phyloP scores from a whole-genome alignment of 1,139 yeast genomes.

The Suhomyces maxii region DNA sequence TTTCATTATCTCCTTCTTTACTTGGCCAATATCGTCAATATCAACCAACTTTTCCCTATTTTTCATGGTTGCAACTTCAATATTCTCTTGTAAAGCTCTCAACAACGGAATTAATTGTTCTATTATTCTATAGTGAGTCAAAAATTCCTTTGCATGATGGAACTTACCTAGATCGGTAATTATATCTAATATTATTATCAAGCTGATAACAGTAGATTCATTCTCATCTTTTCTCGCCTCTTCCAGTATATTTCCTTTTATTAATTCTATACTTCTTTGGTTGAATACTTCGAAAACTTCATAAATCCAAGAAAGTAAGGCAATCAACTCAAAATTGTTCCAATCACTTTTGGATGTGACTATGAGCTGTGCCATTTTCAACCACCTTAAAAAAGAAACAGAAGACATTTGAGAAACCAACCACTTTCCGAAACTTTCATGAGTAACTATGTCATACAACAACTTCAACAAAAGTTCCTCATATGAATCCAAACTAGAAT shows the following conservation, averaged over 20 bases:
- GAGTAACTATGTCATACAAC: slow-evolving; percentile 13
- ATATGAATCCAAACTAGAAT: slow-evolving; percentile 1
- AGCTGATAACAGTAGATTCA: neutral
- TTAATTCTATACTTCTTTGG: slow-evolving; percentile 6
- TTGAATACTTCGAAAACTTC: slow-evolving; percentile 33
- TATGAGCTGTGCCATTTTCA: slow-evolving; percentile 40
- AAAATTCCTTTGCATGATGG: slow-evolving; percentile 52
- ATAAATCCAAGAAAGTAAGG: slow-evolving; percentile 55
- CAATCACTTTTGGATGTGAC: slow-evolving; percentile 53
- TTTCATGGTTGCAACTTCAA: slow-evolving; percentile 22
- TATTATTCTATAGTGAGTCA: slow-evolving; percentile 52
- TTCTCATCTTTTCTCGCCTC: neutral
- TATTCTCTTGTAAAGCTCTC: slow-evolving; percentile 48
- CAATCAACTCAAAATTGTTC: slow-evolving; percentile 52
- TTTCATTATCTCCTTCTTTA: slow-evolving; percentile 10
- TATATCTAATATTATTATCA: slow-evolving; percentile 41
- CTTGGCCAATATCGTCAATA: neutral
- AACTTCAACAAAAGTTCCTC: slow-evolving; percentile 6
- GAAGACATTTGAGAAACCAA: slow-evolving; percentile 1
- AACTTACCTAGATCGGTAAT: slow-evolving; percentile 51
- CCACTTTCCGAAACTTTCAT: slow-evolving; percentile 19
- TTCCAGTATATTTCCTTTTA: neutral
- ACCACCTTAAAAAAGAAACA: slow-evolving; percentile 10
- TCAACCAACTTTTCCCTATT: slow-evolving; percentile 8
- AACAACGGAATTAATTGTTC: slow-evolving; percentile 46